Conservation (phyloP, 768 basidiomycete species). For the Lactarius hengduanensis region DNA sequence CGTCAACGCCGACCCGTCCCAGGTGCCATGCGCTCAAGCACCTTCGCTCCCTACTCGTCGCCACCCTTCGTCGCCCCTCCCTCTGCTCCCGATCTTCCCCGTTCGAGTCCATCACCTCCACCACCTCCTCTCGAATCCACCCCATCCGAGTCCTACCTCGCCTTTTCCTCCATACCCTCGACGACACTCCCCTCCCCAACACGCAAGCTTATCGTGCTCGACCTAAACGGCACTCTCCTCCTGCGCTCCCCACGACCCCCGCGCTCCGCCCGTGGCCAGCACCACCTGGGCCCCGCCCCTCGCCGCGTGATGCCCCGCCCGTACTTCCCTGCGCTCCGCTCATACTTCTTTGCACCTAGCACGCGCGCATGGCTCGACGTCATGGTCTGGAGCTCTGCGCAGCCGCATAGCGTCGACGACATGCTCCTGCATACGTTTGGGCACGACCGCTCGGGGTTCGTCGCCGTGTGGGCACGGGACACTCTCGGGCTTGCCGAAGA, state of each 20-base stretch:
- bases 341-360: conserved; percentile 59
- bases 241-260: conserved; percentile 48
- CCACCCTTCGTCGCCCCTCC: background rate
- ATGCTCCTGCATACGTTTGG: conserved; percentile 71
- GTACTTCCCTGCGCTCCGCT: conserved; percentile 58
- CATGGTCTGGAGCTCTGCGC: conserved; percentile 89
- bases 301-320: conserved; percentile 58
- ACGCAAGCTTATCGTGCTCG: conserved; percentile 70
- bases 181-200: conserved; percentile 32
- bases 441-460: conserved; percentile 40
- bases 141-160: conserved; percentile 42
- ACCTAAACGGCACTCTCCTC: conserved; percentile 74
- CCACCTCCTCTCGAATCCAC: background rate
- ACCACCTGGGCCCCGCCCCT: conserved; percentile 20
- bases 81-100: background rate
- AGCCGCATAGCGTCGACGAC: conserved; percentile 71
- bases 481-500: conserved; percentile 61
- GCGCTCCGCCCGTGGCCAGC: background rate
- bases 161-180: conserved; percentile 36
- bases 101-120: conserved; percentile 5
- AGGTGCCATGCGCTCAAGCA: background rate
- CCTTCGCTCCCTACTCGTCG: background rate
- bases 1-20: background rate
- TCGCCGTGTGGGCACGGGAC: conserved; percentile 78
- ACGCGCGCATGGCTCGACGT: conserved; percentile 73